A percentile compares a stretch with the other conserved stretches of the same genome.
Conservation (phyloP, 2,329 filamentous ascomycete genomes). For the Sporothrix sp. region DNA sequence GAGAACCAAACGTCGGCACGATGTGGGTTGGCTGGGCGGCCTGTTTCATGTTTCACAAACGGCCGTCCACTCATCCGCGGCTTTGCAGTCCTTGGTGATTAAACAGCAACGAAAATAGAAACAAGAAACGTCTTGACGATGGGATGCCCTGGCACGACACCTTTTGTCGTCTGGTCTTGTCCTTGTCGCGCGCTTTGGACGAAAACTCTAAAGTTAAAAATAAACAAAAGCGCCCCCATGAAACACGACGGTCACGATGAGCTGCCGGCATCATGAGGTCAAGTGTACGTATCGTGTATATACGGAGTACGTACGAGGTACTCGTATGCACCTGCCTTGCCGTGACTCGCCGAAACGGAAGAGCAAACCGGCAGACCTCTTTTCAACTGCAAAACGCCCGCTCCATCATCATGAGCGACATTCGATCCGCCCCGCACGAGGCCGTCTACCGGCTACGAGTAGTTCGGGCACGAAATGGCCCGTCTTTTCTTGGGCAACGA, state of each 20-base stretch:
- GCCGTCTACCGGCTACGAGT: too few species aligned
- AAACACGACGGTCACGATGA: background rate
- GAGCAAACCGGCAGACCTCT: background rate
- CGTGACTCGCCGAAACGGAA: too few species aligned
- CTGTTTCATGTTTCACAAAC: constrained; percentile 14
- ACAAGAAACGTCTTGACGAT: background rate
- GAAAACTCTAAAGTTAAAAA: constrained; percentile 5
- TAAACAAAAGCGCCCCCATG: background rate
- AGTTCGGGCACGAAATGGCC: too few species aligned
- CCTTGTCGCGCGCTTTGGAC: background rate
- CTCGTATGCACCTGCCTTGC: too few species aligned
- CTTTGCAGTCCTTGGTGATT: constrained; percentile 11
- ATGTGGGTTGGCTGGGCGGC: constrained; percentile 1
- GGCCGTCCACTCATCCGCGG: background rate
- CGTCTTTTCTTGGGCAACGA: too few species aligned
- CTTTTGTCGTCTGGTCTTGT: background rate
- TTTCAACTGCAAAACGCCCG: too few species aligned
- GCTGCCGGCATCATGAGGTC: background rate
- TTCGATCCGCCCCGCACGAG: too few species aligned
- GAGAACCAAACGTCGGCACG: too few species aligned
- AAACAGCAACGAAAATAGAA: constrained; percentile 14
- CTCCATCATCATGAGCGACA: too few species aligned
- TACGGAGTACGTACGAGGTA: too few species aligned
- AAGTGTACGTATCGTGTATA: too few species aligned
- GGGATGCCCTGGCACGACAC: too few species aligned